These are phyloP conservation scores for Solanum peruvianum DNA, from an alignment of 257 asterid genomes.

Conservation along the genomic window DNA sequence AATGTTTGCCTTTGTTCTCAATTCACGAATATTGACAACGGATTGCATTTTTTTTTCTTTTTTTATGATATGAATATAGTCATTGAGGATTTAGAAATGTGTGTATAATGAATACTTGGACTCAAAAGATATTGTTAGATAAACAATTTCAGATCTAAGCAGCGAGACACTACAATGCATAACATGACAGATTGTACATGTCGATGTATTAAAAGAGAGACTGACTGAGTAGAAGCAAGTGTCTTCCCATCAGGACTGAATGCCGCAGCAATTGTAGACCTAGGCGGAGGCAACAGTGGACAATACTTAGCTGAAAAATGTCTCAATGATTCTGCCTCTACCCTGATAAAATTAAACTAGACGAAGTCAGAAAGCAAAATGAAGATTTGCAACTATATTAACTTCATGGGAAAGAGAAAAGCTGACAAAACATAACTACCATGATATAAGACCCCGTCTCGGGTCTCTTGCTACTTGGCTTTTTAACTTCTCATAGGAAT, in stretches of 20 bases:
- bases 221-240: slow-evolving; percentile 95
- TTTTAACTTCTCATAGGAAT: slow-evolving; percentile 33
- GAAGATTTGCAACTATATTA: background rate
- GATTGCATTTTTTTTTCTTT: background rate
- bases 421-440: slow-evolving; percentile 27
- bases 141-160: background rate
- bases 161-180: background rate
- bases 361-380: background rate
- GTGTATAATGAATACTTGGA: background rate
- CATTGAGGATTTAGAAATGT: background rate
- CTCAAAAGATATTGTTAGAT: background rate
- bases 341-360: slow-evolving; percentile 39
- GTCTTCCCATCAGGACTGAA: slow-evolving; percentile 92
- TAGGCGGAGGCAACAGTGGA: slow-evolving; percentile 83
- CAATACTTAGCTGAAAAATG: slow-evolving; percentile 82
- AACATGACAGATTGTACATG: background rate
- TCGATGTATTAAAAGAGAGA: background rate
- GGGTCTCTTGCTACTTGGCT: slow-evolving; percentile 58
- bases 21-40: background rate
- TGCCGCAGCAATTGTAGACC: slow-evolving; percentile 97
- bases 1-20: background rate
- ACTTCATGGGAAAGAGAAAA: background rate
- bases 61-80: background rate
- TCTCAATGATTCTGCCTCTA: slow-evolving; percentile 73
- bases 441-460: slow-evolving; percentile 74